Percentiles rank a stretch among this genome's conserved stretches.
These are phyloP conservation scores for Globisporangium polare DNA, from an alignment of 352 stramenopile species.

Conservation along the genomic window DNA sequence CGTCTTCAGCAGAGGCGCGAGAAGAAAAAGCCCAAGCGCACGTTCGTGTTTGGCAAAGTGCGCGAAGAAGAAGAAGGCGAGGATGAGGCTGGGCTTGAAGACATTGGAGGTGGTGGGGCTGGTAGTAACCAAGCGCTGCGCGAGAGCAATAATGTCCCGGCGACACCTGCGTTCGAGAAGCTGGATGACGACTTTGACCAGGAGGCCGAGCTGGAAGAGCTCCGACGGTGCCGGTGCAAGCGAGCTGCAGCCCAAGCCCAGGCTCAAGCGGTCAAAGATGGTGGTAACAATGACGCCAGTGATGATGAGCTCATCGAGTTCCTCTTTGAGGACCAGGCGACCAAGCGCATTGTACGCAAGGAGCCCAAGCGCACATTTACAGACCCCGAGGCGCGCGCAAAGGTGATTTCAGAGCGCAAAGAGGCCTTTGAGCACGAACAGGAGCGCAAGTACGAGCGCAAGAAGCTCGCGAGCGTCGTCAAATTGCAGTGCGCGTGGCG, in stretches of 20 bases:
- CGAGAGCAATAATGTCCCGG: conserved; percentile 14
- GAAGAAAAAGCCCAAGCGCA: conserved; percentile 28
- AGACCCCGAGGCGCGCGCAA: conserved; percentile 23
- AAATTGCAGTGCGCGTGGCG: conserved; percentile 75
- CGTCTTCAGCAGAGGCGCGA: conserved; percentile 25
- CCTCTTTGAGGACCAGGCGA: conserved; percentile 57
- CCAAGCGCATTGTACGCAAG: conserved; percentile 32
- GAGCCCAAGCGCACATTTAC: conserved; percentile 24
- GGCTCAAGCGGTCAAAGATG: background rate
- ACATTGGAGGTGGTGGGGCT: conserved; percentile 3
- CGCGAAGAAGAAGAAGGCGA: background rate
- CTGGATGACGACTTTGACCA: conserved; percentile 32
- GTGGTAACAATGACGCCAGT: too few relatives aligned
- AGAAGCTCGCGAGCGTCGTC: conserved; percentile 51
- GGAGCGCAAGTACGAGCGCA: conserved; percentile 31
- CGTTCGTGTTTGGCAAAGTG: conserved; percentile 44
- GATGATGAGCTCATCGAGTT: conserved; percentile 32
- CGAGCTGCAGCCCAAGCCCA: background rate
- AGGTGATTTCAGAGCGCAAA: conserved; percentile 41
- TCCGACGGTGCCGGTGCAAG: conserved; percentile 12
- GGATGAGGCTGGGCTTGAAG: background rate
- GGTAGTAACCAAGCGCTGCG: background rate
- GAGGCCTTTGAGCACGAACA: conserved; percentile 30
- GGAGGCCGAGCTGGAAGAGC: conserved; percentile 18
- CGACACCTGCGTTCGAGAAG: conserved; percentile 20